Evolutionary conservation across 2,329 filamentous ascomycete species (phyloP).

Genomic region (Cryphonectria carpinicola): DNA sequence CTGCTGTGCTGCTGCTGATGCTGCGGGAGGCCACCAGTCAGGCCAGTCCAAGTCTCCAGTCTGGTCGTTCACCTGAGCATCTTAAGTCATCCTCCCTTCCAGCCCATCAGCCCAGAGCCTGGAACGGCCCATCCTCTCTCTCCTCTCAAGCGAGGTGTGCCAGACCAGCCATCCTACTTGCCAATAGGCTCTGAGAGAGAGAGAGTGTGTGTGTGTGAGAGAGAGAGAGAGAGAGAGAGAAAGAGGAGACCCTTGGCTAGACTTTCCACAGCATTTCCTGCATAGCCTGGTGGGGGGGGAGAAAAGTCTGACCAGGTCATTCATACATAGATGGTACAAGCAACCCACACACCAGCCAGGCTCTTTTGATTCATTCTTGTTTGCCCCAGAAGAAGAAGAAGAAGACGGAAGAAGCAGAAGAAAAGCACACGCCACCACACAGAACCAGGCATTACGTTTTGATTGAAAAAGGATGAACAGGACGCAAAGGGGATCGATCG

Average conservation of each 20-base stretch:
- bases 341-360: neutral
- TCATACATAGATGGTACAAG: neutral
- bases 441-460: too few species aligned
- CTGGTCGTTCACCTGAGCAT: too few species aligned
- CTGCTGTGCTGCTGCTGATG: neutral
- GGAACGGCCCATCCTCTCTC: too few species aligned
- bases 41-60: neutral
- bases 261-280: neutral
- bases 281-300: neutral
- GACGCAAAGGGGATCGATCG: neutral
- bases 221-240: neutral
- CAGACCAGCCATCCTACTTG: too few species aligned
- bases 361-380: too few species aligned
- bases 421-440: too few species aligned
- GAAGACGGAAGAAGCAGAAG: too few species aligned
- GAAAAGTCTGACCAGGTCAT: neutral
- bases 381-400: too few species aligned
- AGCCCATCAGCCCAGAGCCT: too few species aligned
- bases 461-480: neutral
- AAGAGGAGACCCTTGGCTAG: too few species aligned
- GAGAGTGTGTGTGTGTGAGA: too few species aligned
- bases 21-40: neutral
- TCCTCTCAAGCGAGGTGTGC: too few species aligned
- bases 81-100: neutral
- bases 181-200: neutral